Base-by-base conservation (phyloP, 108 stramenopile genomes). In the Fragilaria crotonensis region DNA sequence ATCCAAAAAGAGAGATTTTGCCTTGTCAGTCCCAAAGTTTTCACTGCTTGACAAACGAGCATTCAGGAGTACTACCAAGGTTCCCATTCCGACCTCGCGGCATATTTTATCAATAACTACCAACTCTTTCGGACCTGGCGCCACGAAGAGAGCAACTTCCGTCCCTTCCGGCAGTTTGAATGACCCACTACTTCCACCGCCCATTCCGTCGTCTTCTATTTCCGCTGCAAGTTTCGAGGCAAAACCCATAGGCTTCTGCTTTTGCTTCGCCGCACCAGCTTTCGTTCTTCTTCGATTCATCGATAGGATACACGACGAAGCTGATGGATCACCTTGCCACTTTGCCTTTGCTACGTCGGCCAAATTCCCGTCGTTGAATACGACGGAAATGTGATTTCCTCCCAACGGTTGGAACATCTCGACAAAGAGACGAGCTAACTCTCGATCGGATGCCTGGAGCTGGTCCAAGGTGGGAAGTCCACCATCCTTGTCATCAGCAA, bases 401-500 rank as follows among this genome's bases (percentile, higher is more conserved):
- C 85, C 89, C 19, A 90, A 70, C 11, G 89, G 89, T 70, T 90
- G 89, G 46, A 90, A 90, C 89, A 90, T 90, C 54, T 90, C 89
- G 1, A 90, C 89, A 62, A 90, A 87, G 14, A 87, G 41, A 26
- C 89, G 68, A 9, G 85, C 85, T 63, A 90, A 63, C 71, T 90
- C 89, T 27, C 89, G 81, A 68, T 90, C 80, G 28, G 85, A 87
- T 30, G 71, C 78, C 59, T 90, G 81, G 25, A 90, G 67, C 45
- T 59, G 62, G 27, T 68, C 69, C 36, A 63, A 58, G 0, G 82
- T 87, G 0, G 84, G 70, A 7, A 55, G 70, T 18, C 64, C 76
- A 5, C 32, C 25, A 19, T 52, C 46, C 2, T 54, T 55, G 33
- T 46, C 58, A 19, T 33, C 63, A 31, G 44, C 60, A 30, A 61